Evolutionary conservation across 129 eudicot species (phyloP).

Genomic region (Chrysanthemum lavandulifolium): DNA sequence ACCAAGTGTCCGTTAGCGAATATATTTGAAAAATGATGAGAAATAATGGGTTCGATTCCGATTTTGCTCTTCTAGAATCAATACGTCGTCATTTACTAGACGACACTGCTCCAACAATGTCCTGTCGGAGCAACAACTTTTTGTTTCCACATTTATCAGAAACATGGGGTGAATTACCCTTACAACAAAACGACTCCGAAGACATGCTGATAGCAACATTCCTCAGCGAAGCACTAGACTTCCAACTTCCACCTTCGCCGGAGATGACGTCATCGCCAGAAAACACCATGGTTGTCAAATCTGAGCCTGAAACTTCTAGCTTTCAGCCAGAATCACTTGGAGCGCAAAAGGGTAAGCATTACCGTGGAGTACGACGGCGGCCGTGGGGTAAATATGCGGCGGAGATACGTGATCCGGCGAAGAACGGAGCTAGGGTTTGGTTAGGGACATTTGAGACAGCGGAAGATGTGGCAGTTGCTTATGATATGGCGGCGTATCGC

Average conservation of each 20-base stretch:
- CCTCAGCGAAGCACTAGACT: conserved; percentile 36
- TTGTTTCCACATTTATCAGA: conserved; percentile 46
- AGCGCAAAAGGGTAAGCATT: neutral
- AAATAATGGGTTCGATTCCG: conserved; percentile 39
- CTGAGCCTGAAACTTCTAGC: conserved; percentile 38
- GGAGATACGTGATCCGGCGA: conserved; percentile 83
- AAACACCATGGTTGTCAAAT: conserved; percentile 25
- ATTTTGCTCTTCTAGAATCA: conserved; percentile 62
- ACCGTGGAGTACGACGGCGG: conserved; percentile 2
- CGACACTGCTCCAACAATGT: conserved; percentile 10
- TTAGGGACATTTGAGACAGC: conserved; percentile 80
- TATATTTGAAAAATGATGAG: conserved; percentile 10
- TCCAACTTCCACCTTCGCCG: conserved; percentile 19
- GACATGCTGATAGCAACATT: conserved; percentile 43
- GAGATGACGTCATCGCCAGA: neutral
- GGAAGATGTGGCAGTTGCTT: conserved; percentile 78
- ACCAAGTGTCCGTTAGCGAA: neutral
- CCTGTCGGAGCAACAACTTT: conserved; percentile 28
- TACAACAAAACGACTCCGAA: conserved; percentile 44
- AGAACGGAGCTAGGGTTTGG: conserved; percentile 81
- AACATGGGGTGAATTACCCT: conserved; percentile 45
- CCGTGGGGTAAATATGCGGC: conserved; percentile 92
- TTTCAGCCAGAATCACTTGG: conserved; percentile 12
- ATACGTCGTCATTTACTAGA: conserved; percentile 49
- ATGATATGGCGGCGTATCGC: conserved; percentile 65